A percentile compares a stretch with the other conserved stretches of the same genome.
These are phyloP conservation scores for Crucihimalaya himalaica DNA, from an alignment of 345 rosid genomes.

Conservation along the genomic window DNA sequence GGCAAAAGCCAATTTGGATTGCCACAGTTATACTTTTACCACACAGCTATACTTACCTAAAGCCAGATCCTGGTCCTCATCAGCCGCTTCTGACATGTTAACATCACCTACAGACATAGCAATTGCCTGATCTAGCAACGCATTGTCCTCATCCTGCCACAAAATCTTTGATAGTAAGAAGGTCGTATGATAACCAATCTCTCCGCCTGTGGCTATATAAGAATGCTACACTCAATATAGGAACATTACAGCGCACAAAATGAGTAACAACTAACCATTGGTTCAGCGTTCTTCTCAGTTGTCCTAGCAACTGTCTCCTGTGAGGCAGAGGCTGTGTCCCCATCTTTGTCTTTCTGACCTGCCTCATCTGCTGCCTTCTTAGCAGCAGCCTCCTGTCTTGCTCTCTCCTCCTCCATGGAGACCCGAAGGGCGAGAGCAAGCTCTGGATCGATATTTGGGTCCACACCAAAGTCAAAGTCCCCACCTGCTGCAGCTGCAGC, in stretches of 20 bases:
- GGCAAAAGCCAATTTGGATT: neutral
- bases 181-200: neutral
- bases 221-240: neutral
- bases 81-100: constrained; percentile 61
- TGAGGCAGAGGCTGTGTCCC: constrained; percentile 44
- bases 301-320: constrained; percentile 53
- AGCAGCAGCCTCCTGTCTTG: constrained; percentile 88
- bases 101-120: constrained; percentile 65
- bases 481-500: constrained; percentile 69
- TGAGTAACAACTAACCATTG: constrained; percentile 48
- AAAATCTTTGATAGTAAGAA: neutral
- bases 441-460: constrained; percentile 83
- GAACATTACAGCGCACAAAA: neutral
- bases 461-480: constrained; percentile 73
- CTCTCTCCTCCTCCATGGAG: constrained; percentile 90
- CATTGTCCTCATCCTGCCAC: constrained; percentile 58
- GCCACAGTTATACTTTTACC: neutral
- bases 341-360: constrained; percentile 55
- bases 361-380: constrained; percentile 72
- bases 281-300: constrained; percentile 47
- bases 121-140: constrained; percentile 62
- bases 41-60: constrained; percentile 48
- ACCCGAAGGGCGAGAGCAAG: constrained; percentile 81
- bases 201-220: neutral
- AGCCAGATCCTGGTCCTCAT: constrained; percentile 71